Conservation (phyloP, 176 grass and related monocot species). For the Avena insularis region DNA sequence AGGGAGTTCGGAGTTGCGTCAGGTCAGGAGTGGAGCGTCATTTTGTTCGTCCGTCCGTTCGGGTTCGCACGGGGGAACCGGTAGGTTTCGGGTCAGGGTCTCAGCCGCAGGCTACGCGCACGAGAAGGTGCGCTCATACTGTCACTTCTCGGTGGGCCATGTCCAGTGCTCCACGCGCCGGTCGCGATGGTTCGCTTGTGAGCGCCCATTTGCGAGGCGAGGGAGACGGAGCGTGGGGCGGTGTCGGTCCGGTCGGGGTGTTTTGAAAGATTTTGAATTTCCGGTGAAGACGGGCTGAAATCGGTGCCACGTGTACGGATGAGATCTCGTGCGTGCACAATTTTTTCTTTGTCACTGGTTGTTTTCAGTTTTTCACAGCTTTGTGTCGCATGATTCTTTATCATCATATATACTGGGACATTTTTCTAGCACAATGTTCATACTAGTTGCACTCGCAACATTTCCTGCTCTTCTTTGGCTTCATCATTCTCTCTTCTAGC, state of each 20-base stretch:
- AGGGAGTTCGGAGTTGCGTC: slow-evolving; percentile 35
- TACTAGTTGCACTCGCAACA: too few species aligned
- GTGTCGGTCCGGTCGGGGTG: slow-evolving; percentile 44
- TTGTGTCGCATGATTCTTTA: too few species aligned
- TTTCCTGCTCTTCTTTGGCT: too few species aligned
- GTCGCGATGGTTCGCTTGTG: slow-evolving; percentile 8
- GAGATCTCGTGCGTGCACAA: neutral
- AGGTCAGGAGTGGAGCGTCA: slow-evolving; percentile 45
- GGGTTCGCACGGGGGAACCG: slow-evolving; percentile 40
- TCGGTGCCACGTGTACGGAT: slow-evolving; percentile 42
- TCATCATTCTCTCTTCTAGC: too few species aligned
- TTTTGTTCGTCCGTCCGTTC: slow-evolving; percentile 40
- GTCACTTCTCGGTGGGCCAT: slow-evolving; percentile 31
- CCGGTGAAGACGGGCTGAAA: neutral
- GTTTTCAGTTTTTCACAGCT: too few species aligned
- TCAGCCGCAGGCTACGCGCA: neutral
- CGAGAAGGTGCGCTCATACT: neutral
- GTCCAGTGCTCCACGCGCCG: neutral
- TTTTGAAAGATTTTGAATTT: slow-evolving; percentile 75
- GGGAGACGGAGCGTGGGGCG: slow-evolving; percentile 24
- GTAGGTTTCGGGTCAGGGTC: slow-evolving; percentile 68
- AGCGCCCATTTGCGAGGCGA: slow-evolving; percentile 2
- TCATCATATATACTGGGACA: too few species aligned
- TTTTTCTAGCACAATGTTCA: too few species aligned
- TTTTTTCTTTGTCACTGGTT: neutral